Base-by-base conservation (phyloP, 2,329 filamentous ascomycete genomes). In the Fusarium marasasianum region DNA sequence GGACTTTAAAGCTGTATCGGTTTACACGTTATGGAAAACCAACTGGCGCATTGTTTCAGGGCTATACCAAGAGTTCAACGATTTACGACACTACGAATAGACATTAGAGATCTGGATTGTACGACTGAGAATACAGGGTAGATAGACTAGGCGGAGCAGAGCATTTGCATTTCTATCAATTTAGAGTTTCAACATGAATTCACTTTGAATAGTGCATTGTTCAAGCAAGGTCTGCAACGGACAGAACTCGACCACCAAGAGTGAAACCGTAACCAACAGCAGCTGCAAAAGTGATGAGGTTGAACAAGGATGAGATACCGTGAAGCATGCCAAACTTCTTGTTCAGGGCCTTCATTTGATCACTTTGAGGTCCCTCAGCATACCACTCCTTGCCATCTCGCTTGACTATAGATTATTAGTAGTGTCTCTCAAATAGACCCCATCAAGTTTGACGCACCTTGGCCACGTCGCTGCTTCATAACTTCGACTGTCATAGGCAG, bases 331-430 rank as follows among this genome's bases (percentile, higher is more conserved):
- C 90, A 82, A 98, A 98, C 72, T 86, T 87, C 84, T 91, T 93
- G 86, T 96, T 97, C 77, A 97, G 82, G 14, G 86, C 87, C 76
- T 90, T 83, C 95, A 98, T 98, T 84, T 96, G 94, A 76, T 91
- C 87, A 10, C 93, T 96, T 79, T 97, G 94, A 44, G 94, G 93
- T 2, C 91, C 88, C 59, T 89, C 85, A 73, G 97, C 94, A 79
- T 93, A 93, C 82, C 91, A 94, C 81, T 93, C 93, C 88, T 97
- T 98, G 62, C 94, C 94, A 80, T 98, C 96, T 78, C 92, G 91
- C 71, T 92, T 94, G 86, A 96, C 95, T 91, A 69, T 48, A 62
- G 15, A 51, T 35, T 56, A 8, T 81, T 55, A 81, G 70, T 41
- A 63, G 40, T 38, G 4, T 22, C 11, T 5, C 17, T 6, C 18